phyloP scores from a whole-genome alignment of 768 basidiomycete genomes.

The Termitomyces sp. region DNA sequence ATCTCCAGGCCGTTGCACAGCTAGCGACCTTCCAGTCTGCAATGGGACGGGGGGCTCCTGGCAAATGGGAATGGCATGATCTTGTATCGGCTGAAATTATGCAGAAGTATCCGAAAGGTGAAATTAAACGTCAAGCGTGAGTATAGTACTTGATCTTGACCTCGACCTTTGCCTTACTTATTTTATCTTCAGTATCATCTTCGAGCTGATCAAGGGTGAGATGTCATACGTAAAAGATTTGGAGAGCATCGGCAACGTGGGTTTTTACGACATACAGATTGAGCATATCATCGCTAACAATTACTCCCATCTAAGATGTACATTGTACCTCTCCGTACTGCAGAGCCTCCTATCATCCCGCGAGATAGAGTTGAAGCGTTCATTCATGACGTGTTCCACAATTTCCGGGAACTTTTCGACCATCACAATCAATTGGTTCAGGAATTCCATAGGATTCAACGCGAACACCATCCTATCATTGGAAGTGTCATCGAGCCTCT shows the following conservation, averaged over 20 bases:
- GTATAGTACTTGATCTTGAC: constrained; percentile 19
- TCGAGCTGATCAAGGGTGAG: constrained; percentile 92
- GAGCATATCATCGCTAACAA: not conserved
- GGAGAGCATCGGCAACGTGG: constrained; percentile 75
- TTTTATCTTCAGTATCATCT: constrained; percentile 63
- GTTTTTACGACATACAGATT: constrained; percentile 16
- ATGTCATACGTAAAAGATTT: constrained; percentile 94
- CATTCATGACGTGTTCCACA: constrained; percentile 86
- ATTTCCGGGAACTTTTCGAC: constrained; percentile 67
- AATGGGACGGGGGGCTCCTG: constrained; percentile 75
- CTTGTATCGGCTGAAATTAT: constrained; percentile 67
- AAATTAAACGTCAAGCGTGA: constrained; percentile 81
- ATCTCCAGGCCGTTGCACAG: constrained; percentile 75
- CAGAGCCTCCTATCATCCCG: constrained; percentile 75
- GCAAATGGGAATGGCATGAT: constrained; percentile 90
- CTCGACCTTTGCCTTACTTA: not conserved
- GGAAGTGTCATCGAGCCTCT: constrained; percentile 77
- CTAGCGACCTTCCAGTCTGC: constrained; percentile 87
- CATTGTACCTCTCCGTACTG: constrained; percentile 63
- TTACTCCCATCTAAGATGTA: constrained; percentile 55
- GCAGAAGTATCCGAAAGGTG: constrained; percentile 60
- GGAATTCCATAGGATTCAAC: constrained; percentile 79
- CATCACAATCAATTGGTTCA: constrained; percentile 77
- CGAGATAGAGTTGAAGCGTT: constrained; percentile 68
- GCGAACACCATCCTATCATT: constrained; percentile 81